phyloP scores from a whole-genome alignment of 2,329 filamentous ascomycete genomes.

The Penicillium italicum region DNA sequence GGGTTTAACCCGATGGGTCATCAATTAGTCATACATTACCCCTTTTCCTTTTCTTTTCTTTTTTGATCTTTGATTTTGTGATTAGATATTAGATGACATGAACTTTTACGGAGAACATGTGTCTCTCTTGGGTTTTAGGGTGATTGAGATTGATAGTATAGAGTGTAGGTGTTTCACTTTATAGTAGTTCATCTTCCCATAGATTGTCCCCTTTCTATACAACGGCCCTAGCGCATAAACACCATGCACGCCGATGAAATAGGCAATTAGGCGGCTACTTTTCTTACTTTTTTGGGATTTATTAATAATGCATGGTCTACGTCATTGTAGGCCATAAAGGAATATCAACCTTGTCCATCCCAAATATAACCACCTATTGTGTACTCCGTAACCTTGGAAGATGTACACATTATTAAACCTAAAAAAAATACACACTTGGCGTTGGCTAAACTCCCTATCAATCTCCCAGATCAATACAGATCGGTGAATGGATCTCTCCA shows the following conservation, averaged over 20 bases:
- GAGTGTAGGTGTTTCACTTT: not conserved
- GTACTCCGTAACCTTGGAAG: not conserved
- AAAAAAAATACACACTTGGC: not conserved
- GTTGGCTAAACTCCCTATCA: not conserved
- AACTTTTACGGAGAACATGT: too few species aligned
- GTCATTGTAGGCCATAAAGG: slow-evolving; percentile 1
- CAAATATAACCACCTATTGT: too few species aligned
- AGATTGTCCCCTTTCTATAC: not conserved
- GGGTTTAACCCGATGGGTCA: not conserved
- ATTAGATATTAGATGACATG: too few species aligned
- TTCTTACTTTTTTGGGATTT: not conserved
- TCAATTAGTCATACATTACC: not conserved
- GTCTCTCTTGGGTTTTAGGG: not conserved
- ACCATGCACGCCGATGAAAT: slow-evolving; percentile 1
- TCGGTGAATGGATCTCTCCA: not conserved
- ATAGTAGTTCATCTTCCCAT: not conserved
- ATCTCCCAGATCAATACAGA: not conserved
- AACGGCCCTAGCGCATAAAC: slow-evolving; percentile 8
- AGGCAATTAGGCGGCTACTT: not conserved
- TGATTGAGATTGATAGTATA: not conserved
- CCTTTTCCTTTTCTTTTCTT: slow-evolving; percentile 3
- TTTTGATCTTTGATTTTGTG: not conserved
- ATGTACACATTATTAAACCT: not conserved
- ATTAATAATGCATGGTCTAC: not conserved
- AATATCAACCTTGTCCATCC: not conserved